A percentile compares a stretch with the other conserved stretches of the same genome.
Conservation (phyloP, 1,139 yeast genomes). For the Suhomyces choctaworum region DNA sequence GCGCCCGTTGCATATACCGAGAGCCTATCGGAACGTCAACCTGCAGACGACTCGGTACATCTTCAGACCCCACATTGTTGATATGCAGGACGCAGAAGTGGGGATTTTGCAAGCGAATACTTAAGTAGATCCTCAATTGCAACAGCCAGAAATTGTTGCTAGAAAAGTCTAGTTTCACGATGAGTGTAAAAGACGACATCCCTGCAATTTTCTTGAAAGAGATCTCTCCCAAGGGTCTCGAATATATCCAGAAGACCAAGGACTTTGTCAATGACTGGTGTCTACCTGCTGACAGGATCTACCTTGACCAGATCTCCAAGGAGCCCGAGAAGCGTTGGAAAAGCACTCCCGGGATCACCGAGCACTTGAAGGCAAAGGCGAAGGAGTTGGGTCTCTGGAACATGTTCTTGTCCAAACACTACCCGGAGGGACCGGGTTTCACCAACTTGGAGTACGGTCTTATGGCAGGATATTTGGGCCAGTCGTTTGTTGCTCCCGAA, state of each 20-base stretch:
- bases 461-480: conserved; percentile 70
- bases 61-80: too few relatives aligned
- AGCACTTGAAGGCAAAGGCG: conserved; percentile 56
- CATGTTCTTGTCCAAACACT: conserved; percentile 57
- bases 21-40: too few relatives aligned
- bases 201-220: conserved; percentile 46
- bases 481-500: conserved; percentile 57
- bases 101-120: too few relatives aligned
- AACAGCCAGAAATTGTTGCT: too few relatives aligned
- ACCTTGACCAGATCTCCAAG: conserved; percentile 38
- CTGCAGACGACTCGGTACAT: too few relatives aligned
- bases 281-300: conserved; percentile 56
- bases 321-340: conserved; percentile 52
- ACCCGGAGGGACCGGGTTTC: conserved; percentile 63
- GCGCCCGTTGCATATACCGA: too few relatives aligned
- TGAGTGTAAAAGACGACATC: conserved; percentile 42
- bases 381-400: conserved; percentile 63
- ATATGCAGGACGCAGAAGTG: too few relatives aligned
- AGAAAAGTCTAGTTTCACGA: conserved; percentile 12
- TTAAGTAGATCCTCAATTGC: too few relatives aligned
- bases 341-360: conserved; percentile 50
- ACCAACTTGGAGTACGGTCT: conserved; percentile 68
- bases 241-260: conserved; percentile 48
- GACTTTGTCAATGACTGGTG: conserved; percentile 61
- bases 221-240: conserved; percentile 52